A percentile compares a stretch with the other conserved stretches of the same genome.
Evolutionary conservation across 768 basidiomycete species (phyloP).

Genomic region (Amanita rubescens): DNA sequence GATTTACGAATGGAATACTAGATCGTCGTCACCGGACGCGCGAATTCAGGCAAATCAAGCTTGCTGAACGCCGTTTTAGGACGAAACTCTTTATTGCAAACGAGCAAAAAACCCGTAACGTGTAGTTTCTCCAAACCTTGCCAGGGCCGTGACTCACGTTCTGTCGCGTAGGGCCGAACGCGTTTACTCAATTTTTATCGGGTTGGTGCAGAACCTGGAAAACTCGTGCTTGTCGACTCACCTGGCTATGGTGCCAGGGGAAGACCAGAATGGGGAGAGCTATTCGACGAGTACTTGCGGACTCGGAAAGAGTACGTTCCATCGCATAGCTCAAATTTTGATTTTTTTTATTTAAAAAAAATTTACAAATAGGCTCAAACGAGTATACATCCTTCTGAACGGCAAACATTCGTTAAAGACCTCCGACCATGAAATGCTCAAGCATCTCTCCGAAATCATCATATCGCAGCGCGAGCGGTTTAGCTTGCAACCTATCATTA

Average conservation of each 20-base stretch:
- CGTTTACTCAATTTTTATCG: slow-evolving; percentile 64
- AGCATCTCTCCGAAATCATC: slow-evolving; percentile 37
- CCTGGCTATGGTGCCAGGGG: slow-evolving; percentile 77
- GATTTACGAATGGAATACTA: slow-evolving; percentile 13
- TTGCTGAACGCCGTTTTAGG: slow-evolving; percentile 64
- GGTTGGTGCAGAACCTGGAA: slow-evolving; percentile 51
- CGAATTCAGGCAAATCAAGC: slow-evolving; percentile 73
- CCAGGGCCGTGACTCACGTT: too few relatives aligned
- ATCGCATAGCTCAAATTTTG: not conserved
- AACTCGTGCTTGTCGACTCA: slow-evolving; percentile 66
- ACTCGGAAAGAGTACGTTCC: slow-evolving; percentile 51
- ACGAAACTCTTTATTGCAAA: slow-evolving; percentile 46
- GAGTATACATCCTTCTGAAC: slow-evolving; percentile 67
- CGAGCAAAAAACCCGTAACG: slow-evolving; percentile 57
- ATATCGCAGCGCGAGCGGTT: slow-evolving; percentile 33
- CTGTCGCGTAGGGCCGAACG: slow-evolving; percentile 52
- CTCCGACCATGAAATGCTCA: slow-evolving; percentile 56
- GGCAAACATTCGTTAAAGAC: slow-evolving; percentile 54
- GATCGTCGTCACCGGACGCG: slow-evolving; percentile 60
- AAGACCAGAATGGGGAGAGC: slow-evolving; percentile 63
- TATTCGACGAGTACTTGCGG: slow-evolving; percentile 60
- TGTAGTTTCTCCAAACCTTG: too few relatives aligned
- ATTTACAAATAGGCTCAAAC: slow-evolving; percentile 43
- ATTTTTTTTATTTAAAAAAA: not conserved
- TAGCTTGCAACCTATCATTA: slow-evolving; percentile 67